phyloP scores from a whole-genome alignment of 345 rosid species.

The Citrus maxima region DNA sequence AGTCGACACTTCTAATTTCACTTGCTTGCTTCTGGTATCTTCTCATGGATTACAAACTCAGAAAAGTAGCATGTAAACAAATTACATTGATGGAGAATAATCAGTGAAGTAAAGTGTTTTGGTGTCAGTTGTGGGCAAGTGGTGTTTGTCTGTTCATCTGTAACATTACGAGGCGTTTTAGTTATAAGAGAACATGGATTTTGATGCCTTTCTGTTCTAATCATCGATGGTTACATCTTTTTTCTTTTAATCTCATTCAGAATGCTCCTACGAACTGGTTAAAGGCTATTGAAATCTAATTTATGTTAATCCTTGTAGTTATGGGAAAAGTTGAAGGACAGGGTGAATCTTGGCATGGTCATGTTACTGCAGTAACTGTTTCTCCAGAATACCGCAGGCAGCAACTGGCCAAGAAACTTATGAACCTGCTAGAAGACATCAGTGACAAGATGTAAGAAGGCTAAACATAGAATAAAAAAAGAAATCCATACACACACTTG shows the following conservation, averaged over 20 bases:
- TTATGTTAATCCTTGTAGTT: constrained; percentile 38
- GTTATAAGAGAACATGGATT: neutral
- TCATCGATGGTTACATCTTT: neutral
- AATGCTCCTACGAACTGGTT: neutral
- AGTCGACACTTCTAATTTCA: neutral
- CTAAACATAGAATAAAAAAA: neutral
- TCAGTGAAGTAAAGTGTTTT: neutral
- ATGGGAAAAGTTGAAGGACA: constrained; percentile 99
- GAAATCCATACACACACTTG: neutral
- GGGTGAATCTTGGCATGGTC: constrained; percentile 99
- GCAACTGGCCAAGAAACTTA: constrained; percentile 83
- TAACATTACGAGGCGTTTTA: neutral
- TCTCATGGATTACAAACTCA: neutral
- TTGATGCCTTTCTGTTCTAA: neutral
- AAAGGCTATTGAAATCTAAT: neutral
- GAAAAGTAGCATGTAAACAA: neutral
- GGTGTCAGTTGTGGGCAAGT: neutral
- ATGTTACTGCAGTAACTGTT: constrained; percentile 93
- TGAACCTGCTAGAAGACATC: constrained; percentile 82
- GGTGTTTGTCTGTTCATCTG: neutral
- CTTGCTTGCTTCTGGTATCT: neutral
- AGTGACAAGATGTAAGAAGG: constrained; percentile 84
- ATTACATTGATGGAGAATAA: neutral
- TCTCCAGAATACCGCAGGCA: constrained; percentile 87
- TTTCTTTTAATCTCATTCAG: neutral